Base-by-base conservation (phyloP, 2,329 filamentous ascomycete species). In the Colletotrichum graminicola region DNA sequence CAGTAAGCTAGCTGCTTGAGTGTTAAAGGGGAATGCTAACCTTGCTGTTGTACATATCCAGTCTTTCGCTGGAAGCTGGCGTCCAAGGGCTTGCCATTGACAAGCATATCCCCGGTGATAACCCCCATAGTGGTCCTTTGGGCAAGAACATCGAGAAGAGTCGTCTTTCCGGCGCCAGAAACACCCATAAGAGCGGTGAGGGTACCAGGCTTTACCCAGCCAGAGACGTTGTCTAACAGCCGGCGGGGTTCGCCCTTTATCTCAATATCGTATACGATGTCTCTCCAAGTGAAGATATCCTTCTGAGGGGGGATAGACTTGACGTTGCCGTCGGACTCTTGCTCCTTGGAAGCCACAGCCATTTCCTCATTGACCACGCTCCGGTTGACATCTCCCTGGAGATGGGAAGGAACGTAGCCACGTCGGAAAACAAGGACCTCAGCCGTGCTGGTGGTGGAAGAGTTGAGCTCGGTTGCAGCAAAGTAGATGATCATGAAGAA, bases 171-270 rank as follows among this genome's bases (percentile, higher is more conserved):
- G 0, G 83, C 83, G 34, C 83, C 83, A 29, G 77, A 89, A 0
- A 90, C 89, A 51, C 91, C 89, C 89, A 91, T 91, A 7, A 97
- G 84, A 1, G 94, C 94, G 3, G 94, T 97, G 43, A 97, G 82
- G 1, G 93, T 97, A 39, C 94, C 94, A 41, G 39, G 39, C 79
- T 95, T 95, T 67, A 97, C 93, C 93, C 93, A 97, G 7, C 94
- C 94, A 75, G 93, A 90, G 1, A 97, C 92, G 67, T 94, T 84
- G 75, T 97, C 91, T 63, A 97, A 82, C 72, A 97, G 79, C 23
- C 92, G 87, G n/a, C 93, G 88, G 1, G 86, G 82, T 74, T 93
- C 88, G 1, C 86, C 86, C 81, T 96, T 96, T 81, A 97, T 93
- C 75, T 92, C 88, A 74, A 90, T 87, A 26, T 90, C 86, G 67